These are phyloP conservation scores for Pyrenochaeta sp. DNA, from an alignment of 2,329 filamentous ascomycete genomes.

Conservation along the genomic window DNA sequence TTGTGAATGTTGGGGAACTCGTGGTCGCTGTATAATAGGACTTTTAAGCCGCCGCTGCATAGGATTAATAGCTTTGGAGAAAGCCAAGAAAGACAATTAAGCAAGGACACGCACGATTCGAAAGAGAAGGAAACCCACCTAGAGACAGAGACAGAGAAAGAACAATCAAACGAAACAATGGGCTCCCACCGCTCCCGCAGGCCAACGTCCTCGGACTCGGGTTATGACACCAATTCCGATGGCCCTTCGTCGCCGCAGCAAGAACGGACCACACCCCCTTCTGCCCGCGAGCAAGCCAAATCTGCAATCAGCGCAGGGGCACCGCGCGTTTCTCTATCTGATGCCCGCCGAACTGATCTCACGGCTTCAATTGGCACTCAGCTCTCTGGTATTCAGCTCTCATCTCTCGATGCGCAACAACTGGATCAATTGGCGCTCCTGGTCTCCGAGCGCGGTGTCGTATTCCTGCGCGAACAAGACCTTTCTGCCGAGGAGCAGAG, in stretches of 20 bases:
- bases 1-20: background rate
- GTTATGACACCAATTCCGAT: constrained; percentile 7
- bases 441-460: constrained; percentile 57
- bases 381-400: constrained; percentile 49
- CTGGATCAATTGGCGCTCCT: constrained; percentile 61
- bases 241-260: background rate
- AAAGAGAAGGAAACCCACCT: background rate
- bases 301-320: background rate
- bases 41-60: background rate
- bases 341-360: constrained; percentile 6
- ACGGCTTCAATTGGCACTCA: constrained; percentile 27
- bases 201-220: constrained; percentile 6
- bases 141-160: background rate
- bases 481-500: constrained; percentile 3
- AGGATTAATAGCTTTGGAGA: background rate
- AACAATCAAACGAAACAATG: constrained; percentile 1
- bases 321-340: constrained; percentile 20
- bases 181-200: constrained; percentile 8
- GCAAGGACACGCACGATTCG: too few relatives aligned
- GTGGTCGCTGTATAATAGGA: too few relatives aligned
- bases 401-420: constrained; percentile 46
- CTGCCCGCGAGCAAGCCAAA: too few relatives aligned
- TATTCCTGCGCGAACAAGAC: constrained; percentile 62
- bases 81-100: background rate
- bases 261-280: background rate